Percentiles rank a stretch among this genome's conserved stretches.
Conservation (phyloP, 164 flowering plant species). For the Berberis vulgaris region DNA sequence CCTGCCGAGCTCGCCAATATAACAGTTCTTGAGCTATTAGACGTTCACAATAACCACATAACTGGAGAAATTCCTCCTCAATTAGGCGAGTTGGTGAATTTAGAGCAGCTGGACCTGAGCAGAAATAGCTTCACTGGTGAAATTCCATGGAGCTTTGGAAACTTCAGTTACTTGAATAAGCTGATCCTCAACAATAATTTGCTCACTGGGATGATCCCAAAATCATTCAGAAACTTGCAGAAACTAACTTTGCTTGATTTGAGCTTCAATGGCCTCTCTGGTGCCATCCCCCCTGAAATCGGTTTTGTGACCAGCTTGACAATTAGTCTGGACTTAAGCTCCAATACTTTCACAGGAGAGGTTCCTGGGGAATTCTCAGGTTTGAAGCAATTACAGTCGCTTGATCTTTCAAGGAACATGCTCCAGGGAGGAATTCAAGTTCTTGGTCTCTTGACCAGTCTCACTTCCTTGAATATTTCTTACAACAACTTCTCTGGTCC, state of each 20-base stretch:
- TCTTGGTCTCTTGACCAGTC: constrained; percentile 62
- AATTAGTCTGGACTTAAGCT: constrained; percentile 76
- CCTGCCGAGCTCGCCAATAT: constrained; percentile 75
- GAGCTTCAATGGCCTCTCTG: constrained; percentile 73
- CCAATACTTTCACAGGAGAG: constrained; percentile 60
- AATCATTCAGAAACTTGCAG: constrained; percentile 49
- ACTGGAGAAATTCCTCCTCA: constrained; percentile 71
- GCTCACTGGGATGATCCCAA: constrained; percentile 62
- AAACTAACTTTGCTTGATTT: constrained; percentile 82
- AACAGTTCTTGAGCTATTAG: constrained; percentile 77
- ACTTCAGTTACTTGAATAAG: constrained; percentile 83
- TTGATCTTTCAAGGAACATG: constrained; percentile 75
- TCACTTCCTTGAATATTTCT: constrained; percentile 74
- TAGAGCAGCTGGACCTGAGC: constrained; percentile 93
- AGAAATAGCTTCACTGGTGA: constrained; percentile 73
- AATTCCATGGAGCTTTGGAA: constrained; percentile 76
- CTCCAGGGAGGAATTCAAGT: constrained; percentile 55
- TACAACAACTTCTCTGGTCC: constrained; percentile 91
- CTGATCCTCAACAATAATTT: constrained; percentile 79
- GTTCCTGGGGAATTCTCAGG: constrained; percentile 62
- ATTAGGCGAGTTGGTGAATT: constrained; percentile 64
- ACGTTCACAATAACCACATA: constrained; percentile 73
- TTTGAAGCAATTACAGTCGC: constrained; percentile 74
- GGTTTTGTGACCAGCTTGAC: constrained; percentile 76
- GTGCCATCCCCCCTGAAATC: constrained; percentile 72